Evolutionary conservation across 2,329 filamentous ascomycete genomes (phyloP).

Genomic region (Neopestalotiopsis clavispora): DNA sequence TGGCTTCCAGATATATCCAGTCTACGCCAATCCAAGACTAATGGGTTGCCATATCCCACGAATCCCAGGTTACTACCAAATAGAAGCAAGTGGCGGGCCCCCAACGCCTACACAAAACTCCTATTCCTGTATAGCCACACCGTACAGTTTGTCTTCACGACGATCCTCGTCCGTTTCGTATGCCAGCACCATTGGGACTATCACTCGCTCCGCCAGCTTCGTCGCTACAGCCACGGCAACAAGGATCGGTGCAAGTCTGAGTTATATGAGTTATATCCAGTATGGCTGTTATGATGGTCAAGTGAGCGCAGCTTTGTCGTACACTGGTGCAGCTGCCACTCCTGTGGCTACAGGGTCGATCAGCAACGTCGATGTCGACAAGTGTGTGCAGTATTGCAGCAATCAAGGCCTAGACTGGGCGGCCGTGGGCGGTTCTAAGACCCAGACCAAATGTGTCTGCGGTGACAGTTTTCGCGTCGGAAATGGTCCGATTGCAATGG

Average conservation of each 20-base stretch:
- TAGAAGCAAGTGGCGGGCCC: not conserved
- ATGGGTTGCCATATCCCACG: slow-evolving; percentile 13
- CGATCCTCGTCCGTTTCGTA: not conserved
- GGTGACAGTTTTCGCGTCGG: not conserved
- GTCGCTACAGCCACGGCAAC: not conserved
- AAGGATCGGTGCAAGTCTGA: no score
- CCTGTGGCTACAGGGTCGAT: not conserved
- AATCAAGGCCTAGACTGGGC: not conserved
- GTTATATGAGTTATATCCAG: not conserved
- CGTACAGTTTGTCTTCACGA: not conserved
- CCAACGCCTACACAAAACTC: not conserved
- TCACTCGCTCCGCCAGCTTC: slow-evolving; percentile 9
- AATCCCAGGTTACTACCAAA: slow-evolving; percentile 3
- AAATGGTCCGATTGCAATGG: not conserved
- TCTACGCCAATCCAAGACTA: slow-evolving; percentile 14
- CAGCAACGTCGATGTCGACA: slow-evolving; percentile 2
- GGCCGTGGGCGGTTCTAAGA: not conserved
- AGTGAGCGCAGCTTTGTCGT: not conserved
- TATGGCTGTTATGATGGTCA: not conserved
- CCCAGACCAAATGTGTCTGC: not conserved
- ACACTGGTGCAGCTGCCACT: not conserved
- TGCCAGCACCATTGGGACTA: not conserved
- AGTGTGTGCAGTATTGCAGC: not conserved
- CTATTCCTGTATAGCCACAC: slow-evolving; percentile 5
- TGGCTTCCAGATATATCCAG: not conserved